These are phyloP conservation scores for Penstemon newberryi DNA, from an alignment of 257 asterid species.

Conservation along the genomic window DNA sequence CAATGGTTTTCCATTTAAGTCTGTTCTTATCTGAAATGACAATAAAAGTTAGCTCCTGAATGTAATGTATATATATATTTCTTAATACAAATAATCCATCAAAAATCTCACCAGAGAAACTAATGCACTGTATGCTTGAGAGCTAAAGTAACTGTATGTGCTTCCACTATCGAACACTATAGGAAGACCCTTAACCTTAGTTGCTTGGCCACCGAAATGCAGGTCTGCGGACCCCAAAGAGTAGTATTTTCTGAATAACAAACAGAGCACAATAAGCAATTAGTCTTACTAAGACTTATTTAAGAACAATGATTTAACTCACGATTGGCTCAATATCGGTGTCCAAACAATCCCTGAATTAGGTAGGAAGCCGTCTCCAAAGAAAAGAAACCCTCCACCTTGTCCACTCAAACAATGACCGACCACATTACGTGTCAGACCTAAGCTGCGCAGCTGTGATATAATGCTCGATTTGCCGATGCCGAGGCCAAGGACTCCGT, in stretches of 20 bases:
- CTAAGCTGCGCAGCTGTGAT: constrained; percentile 55
- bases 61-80: neutral
- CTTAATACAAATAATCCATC: neutral
- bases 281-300: neutral
- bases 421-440: constrained; percentile 60
- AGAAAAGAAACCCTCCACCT: constrained; percentile 85
- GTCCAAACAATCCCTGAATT: constrained; percentile 64
- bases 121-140: constrained; percentile 46
- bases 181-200: constrained; percentile 50
- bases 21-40: constrained; percentile 51
- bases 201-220: constrained; percentile 45
- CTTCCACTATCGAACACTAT: constrained; percentile 72
- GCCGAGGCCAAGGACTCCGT: constrained; percentile 96
- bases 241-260: constrained; percentile 48
- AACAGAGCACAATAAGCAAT: neutral
- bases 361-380: constrained; percentile 78
- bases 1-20: constrained; percentile 39
- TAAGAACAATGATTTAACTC: constrained; percentile 23
- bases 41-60: constrained; percentile 16
- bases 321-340: constrained; percentile 49
- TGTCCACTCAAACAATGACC: constrained; percentile 80
- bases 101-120: constrained; percentile 40
- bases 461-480: constrained; percentile 71
- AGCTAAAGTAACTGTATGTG: constrained; percentile 62
- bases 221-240: constrained; percentile 57